Evolutionary conservation across 768 basidiomycete species (phyloP).

Genomic region (Megacollybia marginata): DNA sequence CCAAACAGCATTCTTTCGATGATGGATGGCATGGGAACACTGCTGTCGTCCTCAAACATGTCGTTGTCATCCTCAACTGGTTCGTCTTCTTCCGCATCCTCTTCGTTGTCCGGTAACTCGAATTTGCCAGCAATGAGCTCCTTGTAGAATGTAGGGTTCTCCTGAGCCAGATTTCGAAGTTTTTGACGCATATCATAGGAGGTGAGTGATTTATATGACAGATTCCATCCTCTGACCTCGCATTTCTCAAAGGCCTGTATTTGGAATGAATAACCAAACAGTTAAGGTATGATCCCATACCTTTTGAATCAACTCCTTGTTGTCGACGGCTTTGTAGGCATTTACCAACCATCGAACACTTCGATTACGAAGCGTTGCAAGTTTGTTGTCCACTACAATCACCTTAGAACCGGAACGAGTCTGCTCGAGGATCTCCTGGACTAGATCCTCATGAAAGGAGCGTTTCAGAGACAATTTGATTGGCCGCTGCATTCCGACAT

Average conservation of each 20-base stretch:
- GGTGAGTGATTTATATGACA: neutral
- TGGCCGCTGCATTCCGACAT: too few relatives aligned
- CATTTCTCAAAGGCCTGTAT: neutral
- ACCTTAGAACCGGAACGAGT: too few relatives aligned
- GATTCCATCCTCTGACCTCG: neutral
- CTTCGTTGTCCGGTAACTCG: neutral
- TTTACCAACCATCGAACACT: too few relatives aligned
- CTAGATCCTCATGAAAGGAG: too few relatives aligned
- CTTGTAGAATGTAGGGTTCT: neutral
- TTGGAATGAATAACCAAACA: neutral
- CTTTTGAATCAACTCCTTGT: too few relatives aligned
- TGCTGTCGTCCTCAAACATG: neutral
- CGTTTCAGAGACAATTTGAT: too few relatives aligned
- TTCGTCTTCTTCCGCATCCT: too few relatives aligned
- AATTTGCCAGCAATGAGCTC: neutral
- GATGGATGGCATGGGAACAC: neutral
- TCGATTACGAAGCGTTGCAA: too few relatives aligned
- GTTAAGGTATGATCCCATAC: constrained; percentile 3
- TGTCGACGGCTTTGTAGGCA: too few relatives aligned
- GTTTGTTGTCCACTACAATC: too few relatives aligned
- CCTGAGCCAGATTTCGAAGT: neutral
- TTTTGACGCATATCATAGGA: neutral
- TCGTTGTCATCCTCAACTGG: neutral
- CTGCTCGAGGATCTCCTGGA: too few relatives aligned
- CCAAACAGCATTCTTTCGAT: neutral